Base-by-base conservation (phyloP, 495 filamentous ascomycete species). In the Penicillium goetzii region DNA sequence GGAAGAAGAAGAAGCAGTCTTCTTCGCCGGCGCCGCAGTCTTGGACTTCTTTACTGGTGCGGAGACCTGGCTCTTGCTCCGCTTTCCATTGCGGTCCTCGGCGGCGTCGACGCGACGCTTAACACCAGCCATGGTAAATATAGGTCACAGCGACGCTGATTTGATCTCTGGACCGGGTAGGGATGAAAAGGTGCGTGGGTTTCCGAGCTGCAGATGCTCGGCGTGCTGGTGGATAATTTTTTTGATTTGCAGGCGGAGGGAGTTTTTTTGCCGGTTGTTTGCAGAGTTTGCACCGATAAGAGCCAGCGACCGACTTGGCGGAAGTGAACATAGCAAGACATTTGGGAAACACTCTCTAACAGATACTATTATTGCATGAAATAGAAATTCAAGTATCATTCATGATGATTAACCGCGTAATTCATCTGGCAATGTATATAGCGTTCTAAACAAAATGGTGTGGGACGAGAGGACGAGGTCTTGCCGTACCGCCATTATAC, bases 81-180 rank as follows among this genome's bases (percentile, higher is more conserved):
- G 75, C 70, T 82, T 82, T 63, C 80, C 80, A 74, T 80, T 77
- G 72, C 78, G 76, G 59, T 80, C 78, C 47, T 81, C 78, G 33
- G 70, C 70, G 59, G 69, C 56, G 47, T 81, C 80, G 58, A 81
- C 78, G 9, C 66, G 66, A 59, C 80, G 78, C 66, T 82, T 82
- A 8, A 80, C 64, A 66, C 80, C 80, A 61, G 76, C 74, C 80
- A 82, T 81, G 23, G 34, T 74, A 53, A 66, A 38, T 58, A 58
- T 50, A 52, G 21, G 53, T 57, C 19, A 38, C 53, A 57, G 62
- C 60, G 62, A 70, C 62, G 19, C 45, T 61, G 43, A 28, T 32
- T 32, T 12, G 41, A 36, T 57, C 47, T 26, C 41, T 43, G 38
- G 52, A 55, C 28, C 34, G 10, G 49, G 43, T 34, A 43, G 38